phyloP scores from a whole-genome alignment of 2,329 filamentous ascomycete genomes.

The Colletotrichum filicis region DNA sequence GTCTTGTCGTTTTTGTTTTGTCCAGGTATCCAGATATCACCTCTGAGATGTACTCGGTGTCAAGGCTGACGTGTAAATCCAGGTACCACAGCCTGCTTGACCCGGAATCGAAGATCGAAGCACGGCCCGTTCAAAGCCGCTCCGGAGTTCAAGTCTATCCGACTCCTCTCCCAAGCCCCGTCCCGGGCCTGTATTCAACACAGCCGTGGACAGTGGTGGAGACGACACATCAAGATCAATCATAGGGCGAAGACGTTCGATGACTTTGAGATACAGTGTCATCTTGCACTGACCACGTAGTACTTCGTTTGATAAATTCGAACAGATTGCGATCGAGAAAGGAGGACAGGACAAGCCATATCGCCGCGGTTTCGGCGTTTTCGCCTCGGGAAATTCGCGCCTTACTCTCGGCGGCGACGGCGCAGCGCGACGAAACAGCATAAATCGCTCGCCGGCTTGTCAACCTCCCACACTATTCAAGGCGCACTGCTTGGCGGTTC shows the following conservation, averaged over 20 bases:
- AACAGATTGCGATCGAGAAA: neutral
- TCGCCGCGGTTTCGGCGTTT: neutral
- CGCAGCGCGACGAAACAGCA: neutral
- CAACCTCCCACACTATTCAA: neutral
- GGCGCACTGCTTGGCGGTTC: neutral
- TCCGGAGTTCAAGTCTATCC: neutral
- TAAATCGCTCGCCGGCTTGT: neutral
- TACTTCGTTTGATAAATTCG: too few species aligned
- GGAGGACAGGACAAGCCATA: neutral
- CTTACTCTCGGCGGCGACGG: neutral
- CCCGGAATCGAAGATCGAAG: neutral
- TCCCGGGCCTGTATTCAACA: too few species aligned
- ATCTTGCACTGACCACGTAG: too few species aligned
- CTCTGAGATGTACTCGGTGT: too few species aligned
- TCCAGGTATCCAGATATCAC: too few species aligned
- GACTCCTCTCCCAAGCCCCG: neutral
- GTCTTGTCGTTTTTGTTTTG: rapidly evolving
- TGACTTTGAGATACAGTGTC: too few species aligned
- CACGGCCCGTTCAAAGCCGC: neutral
- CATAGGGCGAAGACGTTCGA: neutral
- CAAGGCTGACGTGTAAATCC: too few species aligned
- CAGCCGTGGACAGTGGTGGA: neutral
- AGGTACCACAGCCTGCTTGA: neutral
- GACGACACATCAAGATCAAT: neutral
- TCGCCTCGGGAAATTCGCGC: neutral